Base-by-base conservation (phyloP, 1,284 basidiomycete species). In the Takashimella koratensis region DNA sequence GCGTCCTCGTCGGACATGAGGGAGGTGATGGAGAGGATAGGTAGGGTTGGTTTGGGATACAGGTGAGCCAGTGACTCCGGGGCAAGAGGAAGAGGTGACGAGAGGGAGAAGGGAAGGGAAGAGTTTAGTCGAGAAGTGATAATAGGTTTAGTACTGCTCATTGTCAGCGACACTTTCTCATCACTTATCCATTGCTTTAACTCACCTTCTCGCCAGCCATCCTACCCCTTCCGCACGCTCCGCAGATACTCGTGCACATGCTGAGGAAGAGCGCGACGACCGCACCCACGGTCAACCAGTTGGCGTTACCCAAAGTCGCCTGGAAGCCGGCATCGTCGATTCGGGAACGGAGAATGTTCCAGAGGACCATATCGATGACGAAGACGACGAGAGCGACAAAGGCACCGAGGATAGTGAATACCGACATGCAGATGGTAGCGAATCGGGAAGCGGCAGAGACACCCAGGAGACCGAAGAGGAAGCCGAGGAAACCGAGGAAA, bases 281-380 rank as follows among this genome's bases (percentile, higher is more conserved):
- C 0, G 86, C 88, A 56, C 82, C 88, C 47, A 90, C 80, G 1
- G 85, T 86, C 54, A 91, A 65, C 88, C 74, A 77, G 63, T 74
- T 74, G 55, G 71, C 73, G 57, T 71, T 73, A 12, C 74, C 74
- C 67, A 73, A 60, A 23, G 52, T 54, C 43, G 73, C 70, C 16
- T 62, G 27, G 52, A 77, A 70, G 25, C 81, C 83, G 19, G 78
- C 77, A 55, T 81, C 74, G 50, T 79, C 76, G 65, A 87, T 80
- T 49, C 81, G 79, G 63, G 81, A 73, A 59, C 83, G 83, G 22
- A 83, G 83, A 54, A 87, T 81, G 52, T 84, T 84, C 75, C 87
- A 92, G 51, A 92, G 81, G 24, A 83, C 83, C 83, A 90, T 86
- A 75, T 88, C 87, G 68, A 90, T 79, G 44, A 88, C 76, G 76